Base-by-base conservation (phyloP, 164 flowering plant species). In the Chimonanthus salicifolius region DNA sequence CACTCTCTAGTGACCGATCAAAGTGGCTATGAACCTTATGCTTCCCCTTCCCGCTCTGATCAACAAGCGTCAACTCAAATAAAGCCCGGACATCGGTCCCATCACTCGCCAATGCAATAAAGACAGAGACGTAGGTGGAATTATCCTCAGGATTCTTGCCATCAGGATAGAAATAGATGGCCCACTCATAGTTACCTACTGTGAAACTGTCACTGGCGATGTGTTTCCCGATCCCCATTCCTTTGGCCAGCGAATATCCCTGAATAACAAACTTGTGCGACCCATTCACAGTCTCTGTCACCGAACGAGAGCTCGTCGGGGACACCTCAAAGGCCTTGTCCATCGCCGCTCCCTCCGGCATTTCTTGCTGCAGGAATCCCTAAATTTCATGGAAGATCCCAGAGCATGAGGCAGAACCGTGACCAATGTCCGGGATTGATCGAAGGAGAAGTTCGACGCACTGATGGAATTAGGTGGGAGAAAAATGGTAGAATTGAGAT, bases 1-100 rank as follows among this genome's bases (percentile, higher is more conserved):
- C 98, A 67, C 97, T 86, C 83, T 91, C 97, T 62, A 93, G 80
- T 13, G 98, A 84, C 45, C 98, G 87, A 79, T 90, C 98, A 66
- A 94, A 94, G 81, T 91, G 98, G 84, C 94, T 90, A 71, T 91
- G 98, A 50, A 94, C 89, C 81, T 91, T 94, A 71, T 94, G 91
- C 85, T 90, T 90, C 58, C 82, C 92, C 60, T 90, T 90, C 49
- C 94, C 98, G 69, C 91, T 89, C 89, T 94, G 98, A 74, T 94
- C 98, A 49, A 91, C 73, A 44, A 94, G 88, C 20, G 92, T 94
- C 70, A 94, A 78, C 84, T 94, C 97, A 73, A 94, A 91, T 5
- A 82, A 74, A 4, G 84, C 84, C 67, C 82, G 16, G 11, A 82
- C 82, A 47, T 82, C 82, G 1, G 92, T 85, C 21, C 97, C 98